Evolutionary conservation across 2,329 filamentous ascomycete genomes (phyloP).

Genomic region (Paracoccidioides lutzii): DNA sequence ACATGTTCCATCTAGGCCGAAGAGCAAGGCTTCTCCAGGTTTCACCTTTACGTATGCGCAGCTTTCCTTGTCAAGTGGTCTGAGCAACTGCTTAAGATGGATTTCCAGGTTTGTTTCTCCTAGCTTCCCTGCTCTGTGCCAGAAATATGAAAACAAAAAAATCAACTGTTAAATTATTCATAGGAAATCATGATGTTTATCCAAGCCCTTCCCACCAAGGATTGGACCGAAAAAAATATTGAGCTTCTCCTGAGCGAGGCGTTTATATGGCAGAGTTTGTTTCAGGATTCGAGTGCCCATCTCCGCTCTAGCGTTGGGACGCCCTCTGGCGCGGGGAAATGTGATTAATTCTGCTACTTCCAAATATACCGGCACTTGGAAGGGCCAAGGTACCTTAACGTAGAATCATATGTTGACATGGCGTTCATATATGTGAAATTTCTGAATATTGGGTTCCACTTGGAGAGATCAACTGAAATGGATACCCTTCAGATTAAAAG

Average conservation of each 20-base stretch:
- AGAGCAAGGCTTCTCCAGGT: slow-evolving; percentile 95
- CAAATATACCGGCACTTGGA: not conserved
- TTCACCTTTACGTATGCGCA: slow-evolving; percentile 95
- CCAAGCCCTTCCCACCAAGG: slow-evolving; percentile 79
- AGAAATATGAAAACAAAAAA: not conserved
- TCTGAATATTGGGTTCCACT: not conserved
- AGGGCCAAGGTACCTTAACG: not conserved
- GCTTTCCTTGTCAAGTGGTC: slow-evolving; percentile 99
- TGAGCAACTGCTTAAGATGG: slow-evolving; percentile 87
- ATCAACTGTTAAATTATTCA: slow-evolving; percentile 1
- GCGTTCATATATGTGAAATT: not conserved
- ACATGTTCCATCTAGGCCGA: slow-evolving; percentile 54
- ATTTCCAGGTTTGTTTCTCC: slow-evolving; percentile 51
- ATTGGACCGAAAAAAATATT: slow-evolving; percentile 97
- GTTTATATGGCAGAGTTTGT: slow-evolving; percentile 97
- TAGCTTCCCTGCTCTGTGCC: not conserved
- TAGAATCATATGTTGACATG: not conserved
- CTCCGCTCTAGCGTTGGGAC: slow-evolving; percentile 36
- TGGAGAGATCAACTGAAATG: slow-evolving; percentile 57
- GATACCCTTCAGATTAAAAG: slow-evolving; percentile 84
- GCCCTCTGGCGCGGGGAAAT: slow-evolving; percentile 20
- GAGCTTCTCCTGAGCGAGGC: slow-evolving; percentile 90
- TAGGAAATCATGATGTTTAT: slow-evolving; percentile 99
- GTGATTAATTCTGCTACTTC: not conserved
- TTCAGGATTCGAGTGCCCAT: slow-evolving; percentile 87